Evolutionary conservation across 257 asterid genomes (phyloP).

Genomic region (Nemophila menziesii): DNA sequence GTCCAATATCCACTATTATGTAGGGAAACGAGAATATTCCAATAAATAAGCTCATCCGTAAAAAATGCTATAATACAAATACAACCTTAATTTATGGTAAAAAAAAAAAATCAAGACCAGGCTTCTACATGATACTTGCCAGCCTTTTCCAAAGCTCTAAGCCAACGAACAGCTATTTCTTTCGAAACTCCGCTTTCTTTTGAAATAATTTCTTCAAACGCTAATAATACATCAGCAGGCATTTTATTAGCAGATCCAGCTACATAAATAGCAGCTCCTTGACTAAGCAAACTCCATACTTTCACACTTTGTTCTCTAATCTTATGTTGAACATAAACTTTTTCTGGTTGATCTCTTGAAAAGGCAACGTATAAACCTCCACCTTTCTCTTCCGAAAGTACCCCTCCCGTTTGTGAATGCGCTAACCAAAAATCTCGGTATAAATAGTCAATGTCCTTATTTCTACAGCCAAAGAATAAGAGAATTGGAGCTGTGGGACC

Average conservation of each 20-base stretch:
- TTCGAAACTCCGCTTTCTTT: constrained; percentile 49
- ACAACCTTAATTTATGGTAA: too few species aligned
- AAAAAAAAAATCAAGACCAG: constrained; percentile 73
- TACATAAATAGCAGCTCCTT: constrained; percentile 70
- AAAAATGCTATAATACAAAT: too few species aligned
- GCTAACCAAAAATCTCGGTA: constrained; percentile 75
- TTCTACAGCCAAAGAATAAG: constrained; percentile 90
- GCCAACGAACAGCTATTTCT: constrained; percentile 60
- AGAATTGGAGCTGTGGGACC: constrained; percentile 64
- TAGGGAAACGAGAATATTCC: too few species aligned
- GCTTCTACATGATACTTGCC: constrained; percentile 86
- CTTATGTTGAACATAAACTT: constrained; percentile 85
- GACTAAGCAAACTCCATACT: constrained; percentile 56
- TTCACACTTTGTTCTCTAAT: constrained; percentile 54
- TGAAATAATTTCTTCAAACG: constrained; percentile 64
- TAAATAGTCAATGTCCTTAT: constrained; percentile 52
- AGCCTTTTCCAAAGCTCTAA: constrained; percentile 57
- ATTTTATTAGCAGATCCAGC: constrained; percentile 91
- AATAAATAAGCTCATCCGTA: too few species aligned
- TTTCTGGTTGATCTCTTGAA: constrained; percentile 78
- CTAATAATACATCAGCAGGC: constrained; percentile 75
- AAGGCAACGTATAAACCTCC: constrained; percentile 85
- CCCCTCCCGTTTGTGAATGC: constrained; percentile 45
- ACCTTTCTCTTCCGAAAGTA: constrained; percentile 73
- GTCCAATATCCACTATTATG: too few species aligned